Conservation (phyloP, 164 flowering plant species). For the Kingdonia uniflora region DNA sequence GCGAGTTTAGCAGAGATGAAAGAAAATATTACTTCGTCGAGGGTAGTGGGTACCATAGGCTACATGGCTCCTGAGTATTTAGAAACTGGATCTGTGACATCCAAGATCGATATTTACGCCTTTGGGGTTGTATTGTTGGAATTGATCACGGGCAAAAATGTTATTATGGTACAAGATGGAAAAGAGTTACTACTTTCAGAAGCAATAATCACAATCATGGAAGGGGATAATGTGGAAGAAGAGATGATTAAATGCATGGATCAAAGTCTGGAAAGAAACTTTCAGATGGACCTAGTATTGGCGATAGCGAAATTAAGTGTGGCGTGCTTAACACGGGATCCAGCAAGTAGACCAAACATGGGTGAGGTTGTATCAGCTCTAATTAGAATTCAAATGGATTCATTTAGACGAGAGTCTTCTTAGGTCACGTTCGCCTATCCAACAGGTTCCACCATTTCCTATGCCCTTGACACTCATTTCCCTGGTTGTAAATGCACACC, state of each 20-base stretch:
- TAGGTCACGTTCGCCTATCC: no score
- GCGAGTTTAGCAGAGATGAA: constrained; percentile 25
- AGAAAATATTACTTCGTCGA: constrained; percentile 8
- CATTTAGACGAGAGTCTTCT: constrained; percentile 5
- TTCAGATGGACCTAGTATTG: constrained; percentile 12
- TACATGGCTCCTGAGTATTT: constrained; percentile 73
- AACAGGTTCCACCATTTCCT: no score
- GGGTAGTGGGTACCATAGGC: constrained; percentile 32
- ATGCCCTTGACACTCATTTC: no score
- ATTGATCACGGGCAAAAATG: constrained; percentile 41
- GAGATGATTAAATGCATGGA: constrained; percentile 25
- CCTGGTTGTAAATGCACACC: no score
- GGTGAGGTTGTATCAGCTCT: constrained; percentile 23
- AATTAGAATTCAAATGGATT: constrained; percentile 21
- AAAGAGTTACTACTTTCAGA: constrained; percentile 19
- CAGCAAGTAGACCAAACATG: constrained; percentile 37
- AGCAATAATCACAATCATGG: constrained; percentile 11
- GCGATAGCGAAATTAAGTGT: constrained; percentile 19
- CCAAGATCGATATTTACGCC: constrained; percentile 59
- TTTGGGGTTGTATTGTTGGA: constrained; percentile 69
- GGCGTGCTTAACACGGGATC: constrained; percentile 30
- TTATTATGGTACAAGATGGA: constrained; percentile 18
- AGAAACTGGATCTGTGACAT: constrained; percentile 28
- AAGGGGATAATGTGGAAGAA: constrained; percentile 17
- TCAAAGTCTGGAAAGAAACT: constrained; percentile 13